Evolutionary conservation across 352 stramenopile species (phyloP).

Genomic region (Globisporangium spiculum): DNA sequence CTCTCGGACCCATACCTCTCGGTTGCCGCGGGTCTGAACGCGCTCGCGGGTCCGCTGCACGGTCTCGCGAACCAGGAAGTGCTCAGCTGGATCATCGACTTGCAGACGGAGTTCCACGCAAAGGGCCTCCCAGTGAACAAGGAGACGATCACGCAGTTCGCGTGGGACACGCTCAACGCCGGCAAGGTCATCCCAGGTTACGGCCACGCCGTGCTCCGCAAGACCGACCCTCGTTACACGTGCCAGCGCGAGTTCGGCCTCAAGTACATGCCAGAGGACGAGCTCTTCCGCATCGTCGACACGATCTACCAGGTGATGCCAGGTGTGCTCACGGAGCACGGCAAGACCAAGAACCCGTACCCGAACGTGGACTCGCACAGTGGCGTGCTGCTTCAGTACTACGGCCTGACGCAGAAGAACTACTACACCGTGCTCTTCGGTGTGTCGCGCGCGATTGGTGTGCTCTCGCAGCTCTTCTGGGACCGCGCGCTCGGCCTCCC

Average conservation of each 20-base stretch:
- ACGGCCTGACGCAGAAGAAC: conserved; percentile 98
- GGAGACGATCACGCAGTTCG: conserved; percentile 99
- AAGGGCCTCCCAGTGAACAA: conserved; percentile 97
- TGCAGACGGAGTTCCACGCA: conserved; percentile 95
- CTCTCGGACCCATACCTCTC: conserved; percentile 98
- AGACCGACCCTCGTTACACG: conserved; percentile 99
- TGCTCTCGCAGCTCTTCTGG: conserved; percentile 98
- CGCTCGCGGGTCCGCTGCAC: conserved; percentile 97
- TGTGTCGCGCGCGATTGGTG: conserved; percentile 97
- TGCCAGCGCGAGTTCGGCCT: conserved; percentile 99
- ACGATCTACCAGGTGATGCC: conserved; percentile 99
- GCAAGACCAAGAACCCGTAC: conserved; percentile 99
- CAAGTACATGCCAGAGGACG: conserved; percentile 99
- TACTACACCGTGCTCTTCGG: conserved; percentile 99
- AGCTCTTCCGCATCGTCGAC: conserved; percentile 99
- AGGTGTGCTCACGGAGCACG: conserved; percentile 97
- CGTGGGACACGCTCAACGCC: conserved; percentile 98
- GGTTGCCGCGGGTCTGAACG: conserved; percentile 96
- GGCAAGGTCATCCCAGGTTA: conserved; percentile 99
- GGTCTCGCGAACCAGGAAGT: conserved; percentile 99
- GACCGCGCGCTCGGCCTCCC: conserved; percentile 97
- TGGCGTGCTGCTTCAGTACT: conserved; percentile 98
- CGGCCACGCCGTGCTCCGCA: conserved; percentile 97
- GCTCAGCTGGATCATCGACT: conserved; percentile 90
- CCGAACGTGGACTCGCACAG: conserved; percentile 99